phyloP scores from a whole-genome alignment of 2,329 filamentous ascomycete genomes.

The Thielaviopsis ethacetica region DNA sequence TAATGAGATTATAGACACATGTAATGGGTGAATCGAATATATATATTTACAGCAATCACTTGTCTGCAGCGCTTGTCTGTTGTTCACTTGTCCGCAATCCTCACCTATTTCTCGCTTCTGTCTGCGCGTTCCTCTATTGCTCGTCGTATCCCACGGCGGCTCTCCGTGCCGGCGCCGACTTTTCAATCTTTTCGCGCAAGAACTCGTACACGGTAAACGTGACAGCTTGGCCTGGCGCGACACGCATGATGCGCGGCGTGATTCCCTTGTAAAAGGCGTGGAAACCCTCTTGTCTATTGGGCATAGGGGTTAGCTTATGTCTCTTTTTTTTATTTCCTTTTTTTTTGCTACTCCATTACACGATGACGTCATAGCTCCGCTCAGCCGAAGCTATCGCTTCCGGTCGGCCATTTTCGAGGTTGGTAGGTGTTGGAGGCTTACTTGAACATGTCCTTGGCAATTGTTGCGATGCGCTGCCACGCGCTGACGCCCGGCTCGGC shows the following conservation, averaged over 20 bases:
- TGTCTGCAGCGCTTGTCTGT: neutral
- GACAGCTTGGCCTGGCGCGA: conserved; percentile 82
- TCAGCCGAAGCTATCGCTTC: neutral
- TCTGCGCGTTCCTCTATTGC: neutral
- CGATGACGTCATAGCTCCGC: conserved; percentile 11
- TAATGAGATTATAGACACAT: neutral
- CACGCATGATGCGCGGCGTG: conserved; percentile 91
- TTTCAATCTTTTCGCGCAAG: conserved; percentile 56
- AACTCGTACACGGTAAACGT: conserved; percentile 66
- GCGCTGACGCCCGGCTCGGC: conserved; percentile 70
- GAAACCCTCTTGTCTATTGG: conserved; percentile 66
- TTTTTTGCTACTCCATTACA: too few relatives aligned
- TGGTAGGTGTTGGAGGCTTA: conserved; percentile 20
- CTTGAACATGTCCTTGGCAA: conserved; percentile 75
- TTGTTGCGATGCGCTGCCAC: conserved; percentile 57
- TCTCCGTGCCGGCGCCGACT: conserved; percentile 14
- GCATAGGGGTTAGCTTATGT: conserved; percentile 6
- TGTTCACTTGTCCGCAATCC: neutral
- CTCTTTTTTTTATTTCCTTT: neutral
- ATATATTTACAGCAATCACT: neutral
- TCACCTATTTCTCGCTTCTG: too few relatives aligned
- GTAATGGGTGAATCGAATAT: neutral
- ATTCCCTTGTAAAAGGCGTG: conserved; percentile 98
- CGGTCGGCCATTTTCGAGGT: neutral
- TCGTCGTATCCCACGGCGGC: conserved; percentile 6